Evolutionary conservation across 2,329 filamentous ascomycete species (phyloP).

Genomic region (Acrocalymma vagum): DNA sequence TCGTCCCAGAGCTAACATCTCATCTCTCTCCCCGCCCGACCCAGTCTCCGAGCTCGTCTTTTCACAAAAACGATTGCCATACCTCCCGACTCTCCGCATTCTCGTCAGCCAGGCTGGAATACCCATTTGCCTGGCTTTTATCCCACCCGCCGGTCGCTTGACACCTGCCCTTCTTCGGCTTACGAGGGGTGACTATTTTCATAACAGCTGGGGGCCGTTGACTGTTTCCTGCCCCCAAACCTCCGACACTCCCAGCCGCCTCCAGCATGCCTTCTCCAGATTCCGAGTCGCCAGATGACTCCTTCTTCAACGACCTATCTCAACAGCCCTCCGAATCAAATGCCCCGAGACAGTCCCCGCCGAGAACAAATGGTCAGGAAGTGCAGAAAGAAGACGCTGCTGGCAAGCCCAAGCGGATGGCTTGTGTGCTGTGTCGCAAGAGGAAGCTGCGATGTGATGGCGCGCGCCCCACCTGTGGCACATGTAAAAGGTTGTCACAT

Average conservation of each 20-base stretch:
- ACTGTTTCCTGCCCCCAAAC: too few relatives aligned
- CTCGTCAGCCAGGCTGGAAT: too few relatives aligned
- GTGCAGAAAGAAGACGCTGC: conserved; percentile 52
- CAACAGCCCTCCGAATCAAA: conserved; percentile 47
- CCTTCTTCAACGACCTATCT: conserved; percentile 66
- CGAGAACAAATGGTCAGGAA: conserved; percentile 51
- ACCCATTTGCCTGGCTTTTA: too few relatives aligned
- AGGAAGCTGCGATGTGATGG: conserved; percentile 93
- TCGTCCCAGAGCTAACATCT: too few relatives aligned
- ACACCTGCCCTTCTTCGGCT: too few relatives aligned
- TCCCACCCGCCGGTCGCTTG: too few relatives aligned
- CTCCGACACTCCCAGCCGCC: conserved; percentile 13
- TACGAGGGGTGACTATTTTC: too few relatives aligned
- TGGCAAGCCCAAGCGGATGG: conserved; percentile 78
- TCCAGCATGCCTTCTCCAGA: conserved; percentile 37
- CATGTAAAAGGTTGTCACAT: conserved; percentile 86
- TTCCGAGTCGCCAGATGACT: conserved; percentile 51
- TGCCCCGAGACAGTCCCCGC: conserved; percentile 37
- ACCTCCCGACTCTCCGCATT: too few relatives aligned
- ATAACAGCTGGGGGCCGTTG: too few relatives aligned
- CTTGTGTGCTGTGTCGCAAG: conserved; percentile 92
- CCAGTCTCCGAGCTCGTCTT: too few relatives aligned
- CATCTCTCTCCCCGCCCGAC: too few relatives aligned
- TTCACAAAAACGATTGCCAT: too few relatives aligned
- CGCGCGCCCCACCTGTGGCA: conserved; percentile 82